Evolutionary conservation across 2,329 filamentous ascomycete species (phyloP).

Genomic region (Alternaria novae-zelandiae): DNA sequence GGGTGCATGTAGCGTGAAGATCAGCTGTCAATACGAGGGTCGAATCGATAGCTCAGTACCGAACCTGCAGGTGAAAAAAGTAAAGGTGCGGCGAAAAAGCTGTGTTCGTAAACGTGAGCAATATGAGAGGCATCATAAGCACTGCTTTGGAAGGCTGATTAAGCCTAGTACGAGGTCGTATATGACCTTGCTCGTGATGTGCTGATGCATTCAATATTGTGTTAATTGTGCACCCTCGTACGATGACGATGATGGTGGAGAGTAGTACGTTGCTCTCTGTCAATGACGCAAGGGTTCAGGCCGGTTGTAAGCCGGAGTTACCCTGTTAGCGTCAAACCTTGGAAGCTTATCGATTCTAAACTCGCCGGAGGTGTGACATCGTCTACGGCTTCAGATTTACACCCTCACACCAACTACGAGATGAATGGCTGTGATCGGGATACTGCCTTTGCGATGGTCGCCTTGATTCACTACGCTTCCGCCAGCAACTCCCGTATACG

Average conservation of each 20-base stretch:
- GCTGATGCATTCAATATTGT: background rate
- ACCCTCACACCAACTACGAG: background rate
- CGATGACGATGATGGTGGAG: background rate
- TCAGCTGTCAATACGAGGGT: slow-evolving; percentile 10
- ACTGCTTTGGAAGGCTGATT: slow-evolving; percentile 13
- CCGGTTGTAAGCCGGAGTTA: background rate
- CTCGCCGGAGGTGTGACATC: background rate
- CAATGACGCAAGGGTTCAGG: slow-evolving; percentile 1
- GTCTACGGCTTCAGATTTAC: background rate
- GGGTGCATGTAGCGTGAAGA: slow-evolving; percentile 1
- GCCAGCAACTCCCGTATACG: background rate
- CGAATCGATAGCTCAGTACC: slow-evolving; percentile 16
- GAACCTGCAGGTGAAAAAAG: slow-evolving; percentile 8
- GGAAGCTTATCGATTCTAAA: slow-evolving; percentile 4
- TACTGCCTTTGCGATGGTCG: background rate
- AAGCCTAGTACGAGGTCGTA: slow-evolving; percentile 13
- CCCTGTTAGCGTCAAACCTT: background rate
- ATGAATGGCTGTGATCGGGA: background rate
- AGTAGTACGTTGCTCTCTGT: background rate
- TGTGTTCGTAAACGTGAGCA: slow-evolving; percentile 11
- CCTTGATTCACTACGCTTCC: background rate
- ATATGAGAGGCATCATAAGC: slow-evolving; percentile 18
- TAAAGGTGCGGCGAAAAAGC: background rate
- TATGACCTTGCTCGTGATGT: background rate
- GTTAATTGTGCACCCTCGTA: background rate